These are phyloP conservation scores for Cucurbita maxima DNA, from an alignment of 306 rosid species.

Conservation along the genomic window DNA sequence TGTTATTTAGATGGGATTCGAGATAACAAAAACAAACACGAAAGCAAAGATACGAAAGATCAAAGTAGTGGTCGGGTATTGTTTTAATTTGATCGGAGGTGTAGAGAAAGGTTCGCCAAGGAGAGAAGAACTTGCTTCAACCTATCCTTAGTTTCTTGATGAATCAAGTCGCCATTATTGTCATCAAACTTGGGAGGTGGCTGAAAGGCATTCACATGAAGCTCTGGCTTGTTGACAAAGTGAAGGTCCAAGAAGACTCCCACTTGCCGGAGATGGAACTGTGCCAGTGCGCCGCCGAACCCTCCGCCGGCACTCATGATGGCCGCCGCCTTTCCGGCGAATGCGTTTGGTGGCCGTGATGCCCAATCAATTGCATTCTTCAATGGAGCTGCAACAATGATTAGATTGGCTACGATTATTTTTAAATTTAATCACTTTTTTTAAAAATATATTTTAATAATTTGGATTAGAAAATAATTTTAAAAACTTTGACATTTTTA, in stretches of 20 bases:
- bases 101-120: slow-evolving; percentile 2
- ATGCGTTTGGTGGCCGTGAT: slow-evolving; percentile 66
- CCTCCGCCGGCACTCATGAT: slow-evolving; percentile 71
- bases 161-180: slow-evolving; percentile 55
- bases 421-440: too few relatives aligned
- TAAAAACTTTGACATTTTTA: too few relatives aligned
- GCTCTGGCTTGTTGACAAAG: slow-evolving; percentile 82
- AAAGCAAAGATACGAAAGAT: too few relatives aligned
- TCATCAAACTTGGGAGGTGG: slow-evolving; percentile 54
- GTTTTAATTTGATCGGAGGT: neutral
- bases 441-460: too few relatives aligned
- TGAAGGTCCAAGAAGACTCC: slow-evolving; percentile 76
- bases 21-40: too few relatives aligned
- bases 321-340: slow-evolving; percentile 72
- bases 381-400: slow-evolving; percentile 25
- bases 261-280: slow-evolving; percentile 75
- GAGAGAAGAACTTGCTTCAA: slow-evolving; percentile 38
- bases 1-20: too few relatives aligned
- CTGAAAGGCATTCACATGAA: slow-evolving; percentile 42
- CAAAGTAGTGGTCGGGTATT: too few relatives aligned
- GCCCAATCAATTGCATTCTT: slow-evolving; percentile 87
- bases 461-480: too few relatives aligned
- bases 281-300: slow-evolving; percentile 56
- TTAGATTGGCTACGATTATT: too few relatives aligned
- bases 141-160: slow-evolving; percentile 25